Percentiles rank a stretch among this genome's conserved stretches.
Evolutionary conservation across 805 yeast species (phyloP).

Genomic region (Nakazawaea peltata): DNA sequence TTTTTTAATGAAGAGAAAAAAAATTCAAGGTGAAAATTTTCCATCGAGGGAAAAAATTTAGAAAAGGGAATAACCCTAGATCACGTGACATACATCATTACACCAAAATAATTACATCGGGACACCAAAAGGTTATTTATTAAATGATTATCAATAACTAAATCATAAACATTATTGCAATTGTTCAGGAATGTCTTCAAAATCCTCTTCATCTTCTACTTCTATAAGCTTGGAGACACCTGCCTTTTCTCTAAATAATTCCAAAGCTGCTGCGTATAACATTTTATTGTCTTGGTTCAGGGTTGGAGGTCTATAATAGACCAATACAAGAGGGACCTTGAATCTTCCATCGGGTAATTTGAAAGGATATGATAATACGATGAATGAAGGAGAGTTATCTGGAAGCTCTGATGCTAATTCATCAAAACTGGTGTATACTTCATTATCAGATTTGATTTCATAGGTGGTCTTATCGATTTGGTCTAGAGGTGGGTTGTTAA

Average conservation of each 20-base stretch:
- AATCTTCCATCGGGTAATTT: slow-evolving; percentile 63
- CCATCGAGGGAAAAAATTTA: too few relatives aligned
- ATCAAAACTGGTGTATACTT: slow-evolving; percentile 42
- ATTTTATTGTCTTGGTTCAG: slow-evolving; percentile 75
- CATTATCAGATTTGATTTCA: slow-evolving; percentile 42
- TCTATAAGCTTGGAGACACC: slow-evolving; percentile 61
- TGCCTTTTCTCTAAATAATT: slow-evolving; percentile 68
- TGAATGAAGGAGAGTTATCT: slow-evolving; percentile 70
- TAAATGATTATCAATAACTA: too few relatives aligned
- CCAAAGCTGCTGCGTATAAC: slow-evolving; percentile 90
- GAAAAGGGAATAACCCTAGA: not conserved
- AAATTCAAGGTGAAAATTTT: slow-evolving; percentile 8
- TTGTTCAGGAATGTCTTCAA: slow-evolving; percentile 44
- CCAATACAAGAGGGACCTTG: slow-evolving; percentile 63
- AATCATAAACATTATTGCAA: too few relatives aligned
- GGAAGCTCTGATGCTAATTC: slow-evolving; percentile 73
- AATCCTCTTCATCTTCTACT: slow-evolving; percentile 61
- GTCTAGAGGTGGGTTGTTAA: slow-evolving; percentile 23
- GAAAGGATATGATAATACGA: slow-evolving; percentile 71
- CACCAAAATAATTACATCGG: too few relatives aligned
- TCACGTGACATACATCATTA: not conserved
- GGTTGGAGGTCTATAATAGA: slow-evolving; percentile 88
- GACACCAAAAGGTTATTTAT: too few relatives aligned
- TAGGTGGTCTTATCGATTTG: slow-evolving; percentile 48
- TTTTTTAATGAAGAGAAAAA: slow-evolving; percentile 6